Evolutionary conservation across 2,329 filamentous ascomycete species (phyloP).

Genomic region (Pseudogymnoascus sp.): DNA sequence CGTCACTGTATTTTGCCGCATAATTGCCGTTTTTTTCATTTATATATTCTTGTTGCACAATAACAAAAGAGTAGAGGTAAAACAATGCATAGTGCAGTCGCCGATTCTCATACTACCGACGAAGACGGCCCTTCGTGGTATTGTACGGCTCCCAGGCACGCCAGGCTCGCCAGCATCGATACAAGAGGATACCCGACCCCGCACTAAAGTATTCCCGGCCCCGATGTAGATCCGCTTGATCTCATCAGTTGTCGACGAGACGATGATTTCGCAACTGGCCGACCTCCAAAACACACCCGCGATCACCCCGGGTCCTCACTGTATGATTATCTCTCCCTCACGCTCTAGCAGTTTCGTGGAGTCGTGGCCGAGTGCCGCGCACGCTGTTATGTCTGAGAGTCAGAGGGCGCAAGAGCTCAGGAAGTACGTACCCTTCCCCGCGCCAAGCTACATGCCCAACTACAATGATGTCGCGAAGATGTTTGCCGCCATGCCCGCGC

Average conservation of each 20-base stretch:
- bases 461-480: constrained; percentile 1
- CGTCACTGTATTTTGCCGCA: neutral
- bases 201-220: neutral
- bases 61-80: neutral
- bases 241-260: neutral
- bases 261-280: neutral
- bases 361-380: neutral
- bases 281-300: neutral
- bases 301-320: neutral
- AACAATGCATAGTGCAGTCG: neutral
- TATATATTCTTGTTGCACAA: neutral
- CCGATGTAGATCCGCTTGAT: constrained; percentile 7
- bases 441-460: neutral
- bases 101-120: neutral
- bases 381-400: constrained; percentile 14
- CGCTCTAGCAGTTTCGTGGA: constrained; percentile 5
- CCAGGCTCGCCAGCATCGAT: too few species aligned
- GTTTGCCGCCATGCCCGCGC: neutral
- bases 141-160: neutral
- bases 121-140: neutral
- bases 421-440: constrained; percentile 19
- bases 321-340: constrained; percentile 7
- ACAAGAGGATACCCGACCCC: neutral
- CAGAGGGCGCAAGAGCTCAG: constrained; percentile 24
- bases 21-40: neutral